phyloP scores from a whole-genome alignment of 2,329 filamentous ascomycete species.

The Ambrosiella beaveri region DNA sequence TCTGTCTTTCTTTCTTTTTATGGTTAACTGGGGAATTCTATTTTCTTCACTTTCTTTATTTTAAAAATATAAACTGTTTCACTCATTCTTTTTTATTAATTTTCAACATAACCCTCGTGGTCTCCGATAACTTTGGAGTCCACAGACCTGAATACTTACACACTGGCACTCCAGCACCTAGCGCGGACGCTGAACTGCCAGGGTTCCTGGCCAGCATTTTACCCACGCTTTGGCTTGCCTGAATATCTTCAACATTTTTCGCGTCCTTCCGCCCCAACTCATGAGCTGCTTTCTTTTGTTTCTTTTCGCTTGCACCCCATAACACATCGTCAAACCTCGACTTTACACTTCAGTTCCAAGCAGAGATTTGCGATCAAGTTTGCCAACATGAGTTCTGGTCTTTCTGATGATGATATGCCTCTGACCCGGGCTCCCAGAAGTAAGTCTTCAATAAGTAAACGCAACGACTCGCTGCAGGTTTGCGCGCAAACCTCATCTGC shows the following conservation, averaged over 20 bases:
- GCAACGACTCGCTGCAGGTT: slow-evolving; percentile 12
- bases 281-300: slow-evolving; percentile 19
- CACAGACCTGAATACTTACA: background rate
- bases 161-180: background rate
- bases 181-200: background rate
- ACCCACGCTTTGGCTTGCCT: slow-evolving; percentile 2
- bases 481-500: slow-evolving; percentile 4
- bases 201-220: slow-evolving; percentile 4
- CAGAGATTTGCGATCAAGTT: background rate
- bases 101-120: background rate
- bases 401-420: slow-evolving; percentile 68
- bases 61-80: background rate
- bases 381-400: slow-evolving; percentile 16
- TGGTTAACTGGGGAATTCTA: background rate
- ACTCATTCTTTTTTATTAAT: background rate
- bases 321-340: background rate
- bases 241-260: slow-evolving; percentile 9
- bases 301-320: slow-evolving; percentile 18
- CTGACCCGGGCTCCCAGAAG: slow-evolving; percentile 39
- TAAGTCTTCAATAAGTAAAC: slow-evolving; percentile 31
- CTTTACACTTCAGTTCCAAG: background rate
- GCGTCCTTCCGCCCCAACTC: slow-evolving; percentile 20
- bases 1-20: background rate
- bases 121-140: background rate
- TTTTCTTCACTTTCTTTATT: background rate